Conservation (phyloP, 1,284 basidiomycete genomes). For the Chondrostereum purpureum region DNA sequence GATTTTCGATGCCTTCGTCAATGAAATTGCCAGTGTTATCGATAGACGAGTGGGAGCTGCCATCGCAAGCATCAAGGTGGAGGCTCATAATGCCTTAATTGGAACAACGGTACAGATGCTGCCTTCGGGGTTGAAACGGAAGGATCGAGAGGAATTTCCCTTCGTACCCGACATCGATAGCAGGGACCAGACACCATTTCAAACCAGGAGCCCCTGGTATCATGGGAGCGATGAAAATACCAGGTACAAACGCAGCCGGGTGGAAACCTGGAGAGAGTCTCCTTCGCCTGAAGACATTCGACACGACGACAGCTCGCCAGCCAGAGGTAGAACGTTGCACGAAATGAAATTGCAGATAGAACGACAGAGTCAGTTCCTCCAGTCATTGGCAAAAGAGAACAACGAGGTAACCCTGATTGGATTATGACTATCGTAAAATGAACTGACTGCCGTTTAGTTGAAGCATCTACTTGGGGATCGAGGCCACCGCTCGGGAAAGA, state of each 20-base stretch:
- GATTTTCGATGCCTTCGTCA: conserved; percentile 32
- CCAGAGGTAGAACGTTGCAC: conserved; percentile 16
- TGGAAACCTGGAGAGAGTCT: conserved; percentile 8
- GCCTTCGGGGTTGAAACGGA: conserved; percentile 6
- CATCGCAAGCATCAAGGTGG: conserved; percentile 27
- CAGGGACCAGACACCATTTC: too few species aligned
- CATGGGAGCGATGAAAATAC: too few species aligned
- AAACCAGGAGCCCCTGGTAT: too few species aligned
- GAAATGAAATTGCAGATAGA: conserved; percentile 33
- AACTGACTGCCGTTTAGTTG: too few species aligned
- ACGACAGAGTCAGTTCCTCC: conserved; percentile 27
- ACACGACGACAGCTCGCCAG: too few species aligned
- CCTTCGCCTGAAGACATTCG: conserved; percentile 3
- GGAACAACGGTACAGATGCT: conserved; percentile 2
- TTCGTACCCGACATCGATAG: too few species aligned
- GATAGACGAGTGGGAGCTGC: conserved; percentile 32
- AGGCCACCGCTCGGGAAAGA: too few species aligned
- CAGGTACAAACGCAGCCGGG: conserved; percentile 19
- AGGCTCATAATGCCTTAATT: conserved; percentile 21
- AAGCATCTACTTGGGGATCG: too few species aligned
- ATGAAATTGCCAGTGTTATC: conserved; percentile 31
- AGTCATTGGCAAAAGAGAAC: conserved; percentile 30
- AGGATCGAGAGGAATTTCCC: conserved; percentile 2
- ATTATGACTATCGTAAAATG: too few species aligned
- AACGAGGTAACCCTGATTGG: conserved; percentile 25